Conservation (phyloP, 2,329 filamentous ascomycete species). For the Aciculosporium take region DNA sequence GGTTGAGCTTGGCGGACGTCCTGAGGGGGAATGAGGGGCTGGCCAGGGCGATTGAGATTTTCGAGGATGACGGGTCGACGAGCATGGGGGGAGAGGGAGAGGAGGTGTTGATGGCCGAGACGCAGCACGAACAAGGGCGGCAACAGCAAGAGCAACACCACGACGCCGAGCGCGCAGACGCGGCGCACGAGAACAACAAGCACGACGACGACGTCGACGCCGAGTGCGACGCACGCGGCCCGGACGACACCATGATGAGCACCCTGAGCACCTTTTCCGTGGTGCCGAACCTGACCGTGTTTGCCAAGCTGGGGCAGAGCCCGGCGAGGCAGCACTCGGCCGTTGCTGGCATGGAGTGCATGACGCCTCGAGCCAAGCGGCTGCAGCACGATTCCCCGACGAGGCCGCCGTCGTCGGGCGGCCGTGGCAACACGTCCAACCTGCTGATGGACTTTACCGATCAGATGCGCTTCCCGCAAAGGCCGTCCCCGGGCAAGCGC, state of each 20-base stretch:
- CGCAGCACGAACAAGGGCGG: constrained; percentile 15
- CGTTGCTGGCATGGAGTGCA: constrained; percentile 24
- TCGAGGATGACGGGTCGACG: constrained; percentile 40
- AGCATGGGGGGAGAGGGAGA: constrained; percentile 17
- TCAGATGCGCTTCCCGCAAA: constrained; percentile 38
- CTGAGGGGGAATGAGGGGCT: constrained; percentile 41
- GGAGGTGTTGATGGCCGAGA: constrained; percentile 13
- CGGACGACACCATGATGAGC: constrained; percentile 63
- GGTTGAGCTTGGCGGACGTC: constrained; percentile 37
- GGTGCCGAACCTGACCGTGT: constrained; percentile 73
- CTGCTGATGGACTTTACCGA: constrained; percentile 81
- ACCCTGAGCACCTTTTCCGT: constrained; percentile 82
- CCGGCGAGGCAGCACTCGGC: constrained; percentile 45
- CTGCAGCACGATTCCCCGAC: constrained; percentile 15
- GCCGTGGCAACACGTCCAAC: constrained; percentile 53
- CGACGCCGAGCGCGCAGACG: neutral
- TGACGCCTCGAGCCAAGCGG: constrained; percentile 23
- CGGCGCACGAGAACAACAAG: too few relatives aligned
- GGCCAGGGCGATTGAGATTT: constrained; percentile 45
- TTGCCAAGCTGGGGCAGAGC: constrained; percentile 57
- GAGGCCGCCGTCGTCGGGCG: constrained; percentile 21
- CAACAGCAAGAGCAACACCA: neutral
- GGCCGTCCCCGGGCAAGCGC: constrained; percentile 33
- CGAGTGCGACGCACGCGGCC: too few relatives aligned
- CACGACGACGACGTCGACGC: constrained; percentile 25